phyloP scores from a whole-genome alignment of 75 land plant genomes.

The Sequoia sempervirens region DNA sequence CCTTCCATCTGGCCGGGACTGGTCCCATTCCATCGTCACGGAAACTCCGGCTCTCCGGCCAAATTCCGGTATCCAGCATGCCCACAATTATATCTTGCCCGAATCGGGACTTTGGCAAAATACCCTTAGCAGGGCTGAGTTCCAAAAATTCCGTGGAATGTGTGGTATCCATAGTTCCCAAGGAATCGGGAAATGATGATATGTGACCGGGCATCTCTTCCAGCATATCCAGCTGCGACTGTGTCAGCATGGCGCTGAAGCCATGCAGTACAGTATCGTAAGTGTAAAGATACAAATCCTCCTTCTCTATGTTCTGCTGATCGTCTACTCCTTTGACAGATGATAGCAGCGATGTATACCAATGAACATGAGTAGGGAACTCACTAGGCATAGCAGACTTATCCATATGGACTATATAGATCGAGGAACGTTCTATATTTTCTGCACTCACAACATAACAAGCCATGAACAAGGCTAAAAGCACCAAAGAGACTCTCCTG shows the following conservation, averaged over 20 bases:
- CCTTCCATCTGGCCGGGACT: background rate
- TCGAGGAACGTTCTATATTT: background rate
- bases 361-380: conserved; percentile 23
- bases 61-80: conserved; percentile 55
- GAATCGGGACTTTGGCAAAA: conserved; percentile 17
- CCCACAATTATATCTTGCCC: conserved; percentile 34
- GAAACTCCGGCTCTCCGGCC: conserved; percentile 62
- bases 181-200: conserved; percentile 6
- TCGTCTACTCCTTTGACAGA: conserved; percentile 12
- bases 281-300: conserved; percentile 10
- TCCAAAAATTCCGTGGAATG: conserved; percentile 28
- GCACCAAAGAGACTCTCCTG: too few species aligned
- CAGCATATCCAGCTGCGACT: conserved; percentile 8
- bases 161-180: conserved; percentile 31
- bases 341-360: conserved; percentile 21
- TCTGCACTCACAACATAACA: too few species aligned
- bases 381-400: conserved; percentile 25
- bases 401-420: conserved; percentile 46
- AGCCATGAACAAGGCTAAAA: too few species aligned
- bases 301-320: background rate
- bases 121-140: conserved; percentile 13
- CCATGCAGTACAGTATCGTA: conserved; percentile 30
- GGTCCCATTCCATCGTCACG: conserved; percentile 10
- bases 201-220: conserved; percentile 10
- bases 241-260: conserved; percentile 21